Base-by-base conservation (phyloP, 176 grass and related monocot species). In the Carex cristatella region DNA sequence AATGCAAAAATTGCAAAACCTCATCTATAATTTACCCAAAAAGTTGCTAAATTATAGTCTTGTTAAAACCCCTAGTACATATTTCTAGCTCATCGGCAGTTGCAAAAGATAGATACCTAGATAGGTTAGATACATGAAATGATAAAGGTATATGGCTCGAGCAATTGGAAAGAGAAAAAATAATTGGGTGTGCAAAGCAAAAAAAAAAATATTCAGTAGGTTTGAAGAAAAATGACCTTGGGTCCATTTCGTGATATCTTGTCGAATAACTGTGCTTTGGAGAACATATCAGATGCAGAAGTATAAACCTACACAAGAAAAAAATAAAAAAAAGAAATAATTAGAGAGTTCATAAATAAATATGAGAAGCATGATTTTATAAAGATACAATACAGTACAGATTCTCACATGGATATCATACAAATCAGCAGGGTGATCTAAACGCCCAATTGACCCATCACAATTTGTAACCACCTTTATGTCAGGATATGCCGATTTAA, bases 391-490 rank as follows among this genome's bases (percentile, higher is more conserved):
- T 71, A 58, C 86, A 82, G 59, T 79, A 62, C 70, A 14, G 3
- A 65, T 86, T 71, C 82, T 98, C 91, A 98, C 92, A 89, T 98
- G 95, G 88, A 91, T 62, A 89, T 98, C 92, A 86, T 98, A 98
- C 35, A 98, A 82, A 89, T 98, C 92, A 80, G 95, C 95, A 85
- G 91, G 92, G 80, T 91, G 81, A 32, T 78, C 70, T 76, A 92
- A 56, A 81, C 80, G 72, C 74, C 86, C 86, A 78, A 79, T 74
- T 83, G 92, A 93, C 57, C 85, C 87, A 51, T 98, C 95, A 88
- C 92, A 98, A 86, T 87, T 92, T 84, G 94, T 88, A 85, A 94
- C 91, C 37, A 93, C 81, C 67, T 93, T 94, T 86, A 98, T 90
- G 76, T 93, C 92, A 10, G 86, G 88, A 82, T 93, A 94, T 53